phyloP scores from a whole-genome alignment of 2,329 filamentous ascomycete species.

The Aspergillus alliaceus region DNA sequence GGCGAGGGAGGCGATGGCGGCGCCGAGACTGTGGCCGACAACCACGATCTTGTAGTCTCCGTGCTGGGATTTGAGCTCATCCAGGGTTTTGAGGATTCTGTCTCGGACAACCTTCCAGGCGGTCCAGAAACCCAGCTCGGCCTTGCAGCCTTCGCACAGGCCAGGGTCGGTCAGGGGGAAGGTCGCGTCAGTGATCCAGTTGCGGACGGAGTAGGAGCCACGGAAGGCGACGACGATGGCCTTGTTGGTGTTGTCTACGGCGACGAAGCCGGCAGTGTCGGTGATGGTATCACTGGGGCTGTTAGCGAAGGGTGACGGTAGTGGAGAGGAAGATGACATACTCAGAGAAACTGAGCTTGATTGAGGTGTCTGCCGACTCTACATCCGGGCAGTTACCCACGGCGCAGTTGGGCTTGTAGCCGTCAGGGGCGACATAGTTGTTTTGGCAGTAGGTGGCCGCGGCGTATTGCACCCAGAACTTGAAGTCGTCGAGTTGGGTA shows the following conservation, averaged over 20 bases:
- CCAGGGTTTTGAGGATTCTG: conserved; percentile 38
- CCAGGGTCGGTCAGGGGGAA: conserved; percentile 31
- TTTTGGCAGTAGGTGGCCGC: conserved; percentile 50
- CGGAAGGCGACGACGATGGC: conserved; percentile 40
- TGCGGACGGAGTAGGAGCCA: conserved; percentile 36
- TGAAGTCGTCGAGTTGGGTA: conserved; percentile 23
- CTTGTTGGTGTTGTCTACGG: conserved; percentile 47
- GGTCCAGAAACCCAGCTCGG: conserved; percentile 48
- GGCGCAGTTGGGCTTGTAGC: conserved; percentile 43
- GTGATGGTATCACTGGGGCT: conserved; percentile 20
- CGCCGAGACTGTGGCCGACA: conserved; percentile 69
- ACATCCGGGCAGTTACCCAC: conserved; percentile 48
- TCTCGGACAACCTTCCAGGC: conserved; percentile 42
- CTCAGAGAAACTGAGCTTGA: conserved; percentile 50
- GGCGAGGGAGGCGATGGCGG: conserved; percentile 62
- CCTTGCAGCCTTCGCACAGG: conserved; percentile 46
- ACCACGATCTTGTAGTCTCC: conserved; percentile 43
- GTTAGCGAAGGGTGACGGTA: neutral
- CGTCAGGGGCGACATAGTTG: conserved; percentile 45
- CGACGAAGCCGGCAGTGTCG: conserved; percentile 51
- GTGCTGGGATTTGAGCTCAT: conserved; percentile 14
- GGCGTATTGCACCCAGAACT: conserved; percentile 52
- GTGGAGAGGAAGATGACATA: conserved; percentile 18
- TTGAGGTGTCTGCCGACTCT: conserved; percentile 30
- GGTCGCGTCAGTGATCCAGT: conserved; percentile 27